Percentiles rank a stretch among this genome's conserved stretches.
phyloP scores from a whole-genome alignment of 176 grass and related monocot species.

The Musa schizocarpa region DNA sequence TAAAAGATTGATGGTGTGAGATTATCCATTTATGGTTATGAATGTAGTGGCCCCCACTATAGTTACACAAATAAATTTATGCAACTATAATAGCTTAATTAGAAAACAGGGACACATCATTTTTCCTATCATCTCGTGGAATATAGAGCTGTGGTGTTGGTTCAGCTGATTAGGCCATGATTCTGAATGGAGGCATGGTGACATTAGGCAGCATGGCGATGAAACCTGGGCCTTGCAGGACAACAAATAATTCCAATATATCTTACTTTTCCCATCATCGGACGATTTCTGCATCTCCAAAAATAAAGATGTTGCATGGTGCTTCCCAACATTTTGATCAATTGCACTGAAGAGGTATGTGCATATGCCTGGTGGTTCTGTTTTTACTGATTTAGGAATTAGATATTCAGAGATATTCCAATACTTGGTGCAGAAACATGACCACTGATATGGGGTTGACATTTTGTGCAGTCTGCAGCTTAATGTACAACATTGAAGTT shows the following conservation, averaged over 20 bases:
- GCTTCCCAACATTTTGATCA: neutral
- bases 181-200: slow-evolving; percentile 21
- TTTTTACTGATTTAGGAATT: neutral
- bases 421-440: neutral
- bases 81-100: too few species aligned
- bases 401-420: neutral
- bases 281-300: neutral
- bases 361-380: neutral
- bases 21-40: too few species aligned
- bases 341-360: slow-evolving; percentile 9
- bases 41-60: too few species aligned
- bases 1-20: too few species aligned
- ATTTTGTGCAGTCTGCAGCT: too few species aligned
- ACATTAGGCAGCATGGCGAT: neutral
- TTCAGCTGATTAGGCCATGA: slow-evolving; percentile 1
- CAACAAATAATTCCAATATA: neutral
- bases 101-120: too few species aligned
- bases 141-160: neutral
- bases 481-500: too few species aligned
- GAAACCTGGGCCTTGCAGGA: neutral
- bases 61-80: too few species aligned
- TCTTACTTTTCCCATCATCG: neutral
- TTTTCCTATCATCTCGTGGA: too few species aligned
- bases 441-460: too few species aligned
- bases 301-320: neutral